Conservation (phyloP, 1,139 yeast species). For the Suhomyces bribrorum region DNA sequence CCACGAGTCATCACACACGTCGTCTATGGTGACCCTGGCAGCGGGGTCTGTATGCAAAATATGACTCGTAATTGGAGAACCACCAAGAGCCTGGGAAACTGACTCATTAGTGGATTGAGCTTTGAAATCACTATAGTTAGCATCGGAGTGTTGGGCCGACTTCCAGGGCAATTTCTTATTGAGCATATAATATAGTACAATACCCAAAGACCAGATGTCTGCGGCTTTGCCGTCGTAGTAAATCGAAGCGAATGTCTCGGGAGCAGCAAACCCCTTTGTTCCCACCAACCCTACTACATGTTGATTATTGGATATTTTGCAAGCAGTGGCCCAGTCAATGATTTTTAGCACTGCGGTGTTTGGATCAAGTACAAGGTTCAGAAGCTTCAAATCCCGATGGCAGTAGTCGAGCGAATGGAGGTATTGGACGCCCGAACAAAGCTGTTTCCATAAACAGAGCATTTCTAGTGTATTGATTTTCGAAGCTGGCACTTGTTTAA, state of each 20-base stretch:
- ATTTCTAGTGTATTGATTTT: constrained; percentile 18
- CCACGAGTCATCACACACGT: constrained; percentile 19
- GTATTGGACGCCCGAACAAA: constrained; percentile 33
- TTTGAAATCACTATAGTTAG: not conserved
- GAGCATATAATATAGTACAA: constrained; percentile 38
- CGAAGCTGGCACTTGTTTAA: constrained; percentile 22
- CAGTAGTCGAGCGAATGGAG: constrained; percentile 33
- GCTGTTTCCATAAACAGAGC: constrained; percentile 38
- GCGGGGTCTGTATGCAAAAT: constrained; percentile 19
- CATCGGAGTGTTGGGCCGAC: constrained; percentile 25
- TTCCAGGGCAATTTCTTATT: constrained; percentile 37
- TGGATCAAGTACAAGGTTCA: constrained; percentile 36
- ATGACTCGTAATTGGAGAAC: constrained; percentile 18
- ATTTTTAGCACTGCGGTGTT: constrained; percentile 29
- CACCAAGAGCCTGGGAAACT: not conserved
- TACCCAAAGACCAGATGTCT: constrained; percentile 55
- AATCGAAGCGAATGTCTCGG: constrained; percentile 42
- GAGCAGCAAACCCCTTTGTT: constrained; percentile 46
- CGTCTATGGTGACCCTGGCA: constrained; percentile 17
- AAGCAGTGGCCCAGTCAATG: constrained; percentile 42
- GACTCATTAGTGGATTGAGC: not conserved
- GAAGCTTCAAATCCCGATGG: constrained; percentile 48
- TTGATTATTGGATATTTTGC: constrained; percentile 13
- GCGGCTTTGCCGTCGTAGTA: constrained; percentile 42
- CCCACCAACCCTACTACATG: constrained; percentile 52